phyloP scores from a whole-genome alignment of 148 eudicot genomes.

The Camellia sinensis region DNA sequence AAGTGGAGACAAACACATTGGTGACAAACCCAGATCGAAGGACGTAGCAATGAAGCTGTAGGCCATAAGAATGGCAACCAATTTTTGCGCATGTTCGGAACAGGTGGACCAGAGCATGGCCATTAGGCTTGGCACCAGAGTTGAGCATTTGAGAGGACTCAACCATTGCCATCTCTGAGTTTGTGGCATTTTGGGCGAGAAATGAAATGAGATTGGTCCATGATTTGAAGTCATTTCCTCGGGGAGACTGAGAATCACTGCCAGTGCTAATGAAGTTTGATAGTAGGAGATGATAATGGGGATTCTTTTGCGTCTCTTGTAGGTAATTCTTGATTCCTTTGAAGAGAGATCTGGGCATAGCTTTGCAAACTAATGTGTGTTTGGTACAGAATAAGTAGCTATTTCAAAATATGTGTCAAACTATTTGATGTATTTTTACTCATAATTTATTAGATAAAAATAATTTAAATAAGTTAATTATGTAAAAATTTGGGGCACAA shows the following conservation, averaged over 20 bases:
- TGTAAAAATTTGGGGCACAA: too few relatives aligned
- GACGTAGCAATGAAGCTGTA: conserved; percentile 59
- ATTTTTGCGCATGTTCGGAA: conserved; percentile 41
- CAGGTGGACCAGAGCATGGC: conserved; percentile 41
- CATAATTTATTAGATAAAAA: too few relatives aligned
- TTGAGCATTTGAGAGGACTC: conserved; percentile 18
- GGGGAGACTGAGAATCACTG: background rate
- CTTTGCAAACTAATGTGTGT: background rate
- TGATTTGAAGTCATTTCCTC: background rate
- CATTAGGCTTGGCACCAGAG: conserved; percentile 30
- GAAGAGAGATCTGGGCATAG: conserved; percentile 6
- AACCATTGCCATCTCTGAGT: conserved; percentile 9
- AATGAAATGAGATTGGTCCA: conserved; percentile 12
- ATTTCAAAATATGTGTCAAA: too few relatives aligned
- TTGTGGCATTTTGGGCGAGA: conserved; percentile 11
- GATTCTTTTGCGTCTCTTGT: background rate
- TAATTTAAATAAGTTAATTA: too few relatives aligned
- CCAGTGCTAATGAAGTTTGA: conserved; percentile 2
- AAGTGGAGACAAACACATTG: conserved; percentile 49
- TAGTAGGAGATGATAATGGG: background rate
- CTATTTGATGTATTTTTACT: too few relatives aligned
- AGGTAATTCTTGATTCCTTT: conserved; percentile 1
- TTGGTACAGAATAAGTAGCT: too few relatives aligned
- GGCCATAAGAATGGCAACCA: conserved; percentile 32
- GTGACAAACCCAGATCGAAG: conserved; percentile 46